Percentiles rank a stretch among this genome's conserved stretches.
Conservation (phyloP, 306 rosid species). For the Glycyrrhiza uralensis region DNA sequence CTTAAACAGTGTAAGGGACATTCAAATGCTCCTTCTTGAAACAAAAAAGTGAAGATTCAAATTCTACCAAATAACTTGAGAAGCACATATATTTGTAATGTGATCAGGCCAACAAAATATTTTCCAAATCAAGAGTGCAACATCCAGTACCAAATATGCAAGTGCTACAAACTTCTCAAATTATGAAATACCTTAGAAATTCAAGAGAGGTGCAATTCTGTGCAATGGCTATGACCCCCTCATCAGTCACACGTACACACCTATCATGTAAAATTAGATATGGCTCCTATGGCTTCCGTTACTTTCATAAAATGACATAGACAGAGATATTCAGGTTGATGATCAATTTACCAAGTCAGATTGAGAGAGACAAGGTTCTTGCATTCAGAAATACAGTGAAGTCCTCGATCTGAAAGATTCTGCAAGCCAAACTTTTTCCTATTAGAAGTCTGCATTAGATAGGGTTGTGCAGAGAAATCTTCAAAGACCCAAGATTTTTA, state of each 20-base stretch:
- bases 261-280: slow-evolving; percentile 39
- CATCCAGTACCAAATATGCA: neutral
- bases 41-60: neutral
- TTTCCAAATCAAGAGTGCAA: slow-evolving; percentile 9
- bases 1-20: neutral
- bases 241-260: slow-evolving; percentile 76
- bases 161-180: slow-evolving; percentile 15
- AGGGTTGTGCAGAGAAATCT: neutral
- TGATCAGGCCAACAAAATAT: neutral
- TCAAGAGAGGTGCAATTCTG: slow-evolving; percentile 60
- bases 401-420: slow-evolving; percentile 81
- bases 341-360: slow-evolving; percentile 68
- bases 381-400: slow-evolving; percentile 59
- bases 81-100: slow-evolving; percentile 1
- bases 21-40: neutral
- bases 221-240: slow-evolving; percentile 60
- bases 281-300: no score
- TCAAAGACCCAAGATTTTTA: slow-evolving; percentile 25
- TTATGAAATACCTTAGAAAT: slow-evolving; percentile 57
- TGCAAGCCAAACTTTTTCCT: slow-evolving; percentile 28
- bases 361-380: slow-evolving; percentile 59
- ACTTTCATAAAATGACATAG: slow-evolving; percentile 13
- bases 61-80: neutral
- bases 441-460: slow-evolving; percentile 21
- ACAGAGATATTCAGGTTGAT: neutral